Base-by-base conservation (phyloP, 805 yeast genomes). In the Ogataea nonfermentans region DNA sequence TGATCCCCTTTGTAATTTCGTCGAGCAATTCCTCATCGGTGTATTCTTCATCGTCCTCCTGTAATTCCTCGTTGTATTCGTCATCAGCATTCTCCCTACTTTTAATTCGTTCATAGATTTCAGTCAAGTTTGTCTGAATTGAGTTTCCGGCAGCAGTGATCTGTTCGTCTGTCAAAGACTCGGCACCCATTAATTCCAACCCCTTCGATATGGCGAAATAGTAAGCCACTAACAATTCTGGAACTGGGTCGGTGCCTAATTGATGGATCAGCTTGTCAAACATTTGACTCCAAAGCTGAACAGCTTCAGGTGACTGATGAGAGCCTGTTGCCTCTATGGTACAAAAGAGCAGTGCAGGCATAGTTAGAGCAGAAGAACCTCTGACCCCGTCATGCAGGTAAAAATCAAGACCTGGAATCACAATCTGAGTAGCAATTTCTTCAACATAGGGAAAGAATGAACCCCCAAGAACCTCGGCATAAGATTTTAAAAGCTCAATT, bases 361-460 rank as follows among this genome's bases (percentile, higher is more conserved):
- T 78, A 4, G 90, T 74, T 46, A 81, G 75, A 2, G 96, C 90
- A 32, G 96, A 89, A n/a, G 91, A 78, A 19, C 84, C 87, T 52
- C 98, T 79, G 5, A 91, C 98, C 26, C 95, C 96, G 61, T 89
- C 96, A 59, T 89, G 96, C 55, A 90, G 74, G 59, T 86, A 89
- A 60, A 91, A 93, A 57, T 83, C 93, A 41, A 93, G 71, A 3
- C 95, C 88, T 6, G 98, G 98, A 20, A 89, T 67, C 8, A 88
- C 84, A 50, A 93, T 79, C 26, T 85, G 93, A 32, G 70, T 73
- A 37, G 88, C 76, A 46, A 90, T 78, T 55, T 84, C 90, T 31
- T 74, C 74, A 13, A 87, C 93, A 67, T 84, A 91, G 6, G 87
- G 90, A 52, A 76, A 83, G 62, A 93, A 93, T 39, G 77, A 83